A percentile compares a stretch with the other conserved stretches of the same genome.
Conservation (phyloP, 2,329 filamentous ascomycete species). For the Exophiala dermatitidis region DNA sequence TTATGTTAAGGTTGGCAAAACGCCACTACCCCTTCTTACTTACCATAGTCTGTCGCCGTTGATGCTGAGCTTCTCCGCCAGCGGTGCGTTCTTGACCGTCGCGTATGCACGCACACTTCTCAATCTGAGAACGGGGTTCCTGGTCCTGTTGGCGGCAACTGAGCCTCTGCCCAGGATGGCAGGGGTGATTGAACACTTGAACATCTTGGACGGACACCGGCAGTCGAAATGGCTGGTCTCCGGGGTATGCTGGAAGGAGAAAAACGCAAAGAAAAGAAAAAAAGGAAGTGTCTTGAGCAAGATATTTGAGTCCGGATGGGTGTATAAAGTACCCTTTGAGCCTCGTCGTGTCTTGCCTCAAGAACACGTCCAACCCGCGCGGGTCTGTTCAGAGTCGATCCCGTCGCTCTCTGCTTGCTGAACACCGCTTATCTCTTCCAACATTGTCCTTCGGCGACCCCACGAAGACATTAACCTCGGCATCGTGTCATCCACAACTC, state of each 20-base stretch:
- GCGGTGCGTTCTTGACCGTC: slow-evolving; percentile 6
- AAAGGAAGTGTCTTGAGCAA: not conserved
- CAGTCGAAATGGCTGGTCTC: not conserved
- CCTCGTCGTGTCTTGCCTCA: not conserved
- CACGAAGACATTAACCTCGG: no score
- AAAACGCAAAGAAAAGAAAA: not conserved
- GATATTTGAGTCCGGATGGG: no score
- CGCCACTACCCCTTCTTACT: not conserved
- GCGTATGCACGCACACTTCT: slow-evolving; percentile 2
- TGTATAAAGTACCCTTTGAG: no score
- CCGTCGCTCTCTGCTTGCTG: no score
- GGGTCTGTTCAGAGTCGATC: no score
- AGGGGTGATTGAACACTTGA: slow-evolving; percentile 1
- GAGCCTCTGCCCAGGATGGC: not conserved
- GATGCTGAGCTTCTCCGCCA: slow-evolving; percentile 11
- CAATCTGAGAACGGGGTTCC: not conserved
- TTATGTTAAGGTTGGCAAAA: not conserved
- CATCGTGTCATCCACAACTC: no score
- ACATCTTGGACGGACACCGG: not conserved
- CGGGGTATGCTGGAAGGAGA: not conserved
- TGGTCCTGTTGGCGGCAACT: not conserved
- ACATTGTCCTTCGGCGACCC: no score
- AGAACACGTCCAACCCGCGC: no score
- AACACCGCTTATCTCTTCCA: no score
- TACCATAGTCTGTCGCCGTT: slow-evolving; percentile 14